phyloP scores from a whole-genome alignment of 78 protist genomes.

The Dictyostelium capitatum region DNA sequence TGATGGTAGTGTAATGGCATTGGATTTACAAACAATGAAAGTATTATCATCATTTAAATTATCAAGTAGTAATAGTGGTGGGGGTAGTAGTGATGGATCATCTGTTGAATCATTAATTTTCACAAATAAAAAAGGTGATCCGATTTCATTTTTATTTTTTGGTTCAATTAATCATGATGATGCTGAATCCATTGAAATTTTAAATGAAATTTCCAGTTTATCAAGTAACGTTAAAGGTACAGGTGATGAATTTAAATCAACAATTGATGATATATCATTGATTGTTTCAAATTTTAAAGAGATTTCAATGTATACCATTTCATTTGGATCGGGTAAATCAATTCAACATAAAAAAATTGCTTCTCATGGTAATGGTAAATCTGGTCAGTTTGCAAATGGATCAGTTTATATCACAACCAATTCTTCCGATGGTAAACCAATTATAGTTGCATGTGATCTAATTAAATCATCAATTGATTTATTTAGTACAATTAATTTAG shows the following conservation, averaged over 20 bases:
- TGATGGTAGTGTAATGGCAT: background rate
- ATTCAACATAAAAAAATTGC: background rate
- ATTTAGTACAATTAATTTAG: background rate
- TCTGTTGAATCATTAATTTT: background rate
- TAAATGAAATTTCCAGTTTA: background rate
- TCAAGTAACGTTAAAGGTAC: background rate
- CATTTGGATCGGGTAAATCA: background rate
- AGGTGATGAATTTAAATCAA: constrained; percentile 21
- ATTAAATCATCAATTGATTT: background rate
- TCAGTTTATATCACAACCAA: background rate
- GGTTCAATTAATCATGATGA: constrained; percentile 16
- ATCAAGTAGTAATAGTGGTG: background rate
- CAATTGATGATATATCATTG: background rate
- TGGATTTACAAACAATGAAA: constrained; percentile 20
- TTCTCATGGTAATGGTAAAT: background rate
- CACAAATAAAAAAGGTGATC: background rate
- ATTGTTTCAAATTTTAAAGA: background rate
- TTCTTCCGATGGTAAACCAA: constrained; percentile 1
- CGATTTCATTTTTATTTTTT: constrained; percentile 3
- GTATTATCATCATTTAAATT: background rate
- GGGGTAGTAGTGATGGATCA: background rate
- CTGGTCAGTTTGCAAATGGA: background rate
- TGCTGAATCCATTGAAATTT: background rate
- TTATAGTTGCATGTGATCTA: background rate
- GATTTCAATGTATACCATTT: background rate